Evolutionary conservation across 768 basidiomycete species (phyloP).

Genomic region (Sporobolomyces roseus): DNA sequence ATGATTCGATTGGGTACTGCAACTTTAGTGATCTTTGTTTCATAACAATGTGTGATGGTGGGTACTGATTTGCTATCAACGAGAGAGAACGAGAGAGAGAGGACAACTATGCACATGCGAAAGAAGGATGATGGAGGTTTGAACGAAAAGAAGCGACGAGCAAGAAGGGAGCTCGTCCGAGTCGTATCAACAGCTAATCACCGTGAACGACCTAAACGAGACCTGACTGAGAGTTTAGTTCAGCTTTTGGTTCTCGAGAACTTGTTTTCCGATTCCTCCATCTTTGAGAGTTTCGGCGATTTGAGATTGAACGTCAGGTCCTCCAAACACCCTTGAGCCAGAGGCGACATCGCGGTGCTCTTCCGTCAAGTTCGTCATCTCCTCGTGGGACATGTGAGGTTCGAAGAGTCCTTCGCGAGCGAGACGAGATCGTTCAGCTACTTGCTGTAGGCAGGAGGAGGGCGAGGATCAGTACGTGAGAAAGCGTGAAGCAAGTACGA

Average conservation of each 20-base stretch:
- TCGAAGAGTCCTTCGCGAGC: slow-evolving; percentile 18
- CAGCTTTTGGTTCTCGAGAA: slow-evolving; percentile 19
- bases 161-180: too few species aligned
- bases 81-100: neutral
- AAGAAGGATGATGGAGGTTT: neutral
- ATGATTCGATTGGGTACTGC: too few species aligned
- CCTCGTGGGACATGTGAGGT: slow-evolving; percentile 20
- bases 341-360: slow-evolving; percentile 25
- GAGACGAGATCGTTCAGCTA: slow-evolving; percentile 21
- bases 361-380: slow-evolving; percentile 4
- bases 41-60: neutral
- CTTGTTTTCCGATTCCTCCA: slow-evolving; percentile 8
- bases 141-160: too few species aligned
- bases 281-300: slow-evolving; percentile 4
- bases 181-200: too few species aligned
- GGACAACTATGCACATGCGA: neutral
- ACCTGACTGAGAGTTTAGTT: neutral
- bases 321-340: slow-evolving; percentile 5
- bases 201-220: neutral
- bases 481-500: too few species aligned
- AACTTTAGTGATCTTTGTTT: too few species aligned
- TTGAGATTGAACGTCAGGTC: neutral
- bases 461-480: neutral
- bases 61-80: slow-evolving; percentile 5
- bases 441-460: neutral